These are phyloP conservation scores for Calonectria crousiana DNA, from an alignment of 2,329 filamentous ascomycete genomes.

Conservation along the genomic window DNA sequence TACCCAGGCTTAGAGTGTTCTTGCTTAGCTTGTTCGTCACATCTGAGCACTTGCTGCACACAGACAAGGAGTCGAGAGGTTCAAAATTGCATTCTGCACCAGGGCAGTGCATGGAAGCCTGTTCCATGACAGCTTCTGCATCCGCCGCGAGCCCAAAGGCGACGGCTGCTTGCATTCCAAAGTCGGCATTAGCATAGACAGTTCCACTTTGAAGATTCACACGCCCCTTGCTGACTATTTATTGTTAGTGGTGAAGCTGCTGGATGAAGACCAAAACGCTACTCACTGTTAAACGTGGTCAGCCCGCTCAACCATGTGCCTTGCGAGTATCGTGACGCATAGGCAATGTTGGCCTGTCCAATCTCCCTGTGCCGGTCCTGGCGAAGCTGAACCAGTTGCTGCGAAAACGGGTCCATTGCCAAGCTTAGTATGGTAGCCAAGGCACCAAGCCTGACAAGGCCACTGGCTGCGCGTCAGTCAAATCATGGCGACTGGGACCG, in stretches of 20 bases:
- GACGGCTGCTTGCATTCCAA: conserved; percentile 28
- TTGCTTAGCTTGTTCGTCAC: conserved; percentile 5
- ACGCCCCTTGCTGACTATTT: conserved; percentile 8
- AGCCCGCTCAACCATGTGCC: not conserved
- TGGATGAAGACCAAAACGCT: no score
- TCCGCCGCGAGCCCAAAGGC: conserved; percentile 18
- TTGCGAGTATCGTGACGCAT: conserved; percentile 23
- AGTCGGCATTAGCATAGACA: conserved; percentile 20
- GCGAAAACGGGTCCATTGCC: conserved; percentile 32
- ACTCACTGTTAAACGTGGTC: not conserved
- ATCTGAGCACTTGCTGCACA: conserved; percentile 23
- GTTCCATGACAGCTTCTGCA: not conserved
- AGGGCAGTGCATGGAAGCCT: conserved; percentile 8
- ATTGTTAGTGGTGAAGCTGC: not conserved
- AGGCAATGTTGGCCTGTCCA: not conserved
- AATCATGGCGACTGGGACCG: no score
- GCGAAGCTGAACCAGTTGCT: conserved; percentile 29
- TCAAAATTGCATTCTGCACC: conserved; percentile 16
- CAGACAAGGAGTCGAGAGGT: conserved; percentile 14
- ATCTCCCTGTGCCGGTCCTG: not conserved
- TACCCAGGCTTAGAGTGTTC: not conserved
- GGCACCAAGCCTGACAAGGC: conserved; percentile 26
- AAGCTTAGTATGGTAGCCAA: conserved; percentile 28
- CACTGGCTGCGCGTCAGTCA: not conserved
- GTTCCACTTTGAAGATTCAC: not conserved